Conservation (phyloP, 306 rosid genomes). For the Prunus kanzakura region DNA sequence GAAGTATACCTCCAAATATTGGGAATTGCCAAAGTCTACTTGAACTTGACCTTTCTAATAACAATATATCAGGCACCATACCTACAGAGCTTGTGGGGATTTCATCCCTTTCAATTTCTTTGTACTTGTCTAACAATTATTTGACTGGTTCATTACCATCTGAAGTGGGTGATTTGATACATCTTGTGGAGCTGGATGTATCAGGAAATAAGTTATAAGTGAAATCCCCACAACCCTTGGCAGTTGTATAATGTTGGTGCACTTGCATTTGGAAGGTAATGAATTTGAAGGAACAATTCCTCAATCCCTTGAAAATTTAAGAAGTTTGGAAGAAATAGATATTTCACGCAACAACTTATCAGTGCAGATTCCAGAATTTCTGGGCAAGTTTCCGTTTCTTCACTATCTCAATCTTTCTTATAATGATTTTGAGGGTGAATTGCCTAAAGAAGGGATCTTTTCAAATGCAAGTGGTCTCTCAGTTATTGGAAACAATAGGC, state of each 20-base stretch:
- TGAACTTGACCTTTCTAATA: neutral
- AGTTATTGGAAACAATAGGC: constrained; percentile 16
- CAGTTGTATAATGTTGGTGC: neutral
- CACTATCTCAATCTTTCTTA: constrained; percentile 21
- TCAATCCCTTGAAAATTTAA: neutral
- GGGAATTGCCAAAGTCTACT: constrained; percentile 18
- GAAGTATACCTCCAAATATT: constrained; percentile 25
- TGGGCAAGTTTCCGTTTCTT: neutral
- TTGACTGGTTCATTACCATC: neutral
- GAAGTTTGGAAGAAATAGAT: neutral
- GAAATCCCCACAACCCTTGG: neutral
- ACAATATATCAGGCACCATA: neutral
- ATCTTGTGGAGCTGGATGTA: neutral
- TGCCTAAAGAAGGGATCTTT: constrained; percentile 8
- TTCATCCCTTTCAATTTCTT: neutral
- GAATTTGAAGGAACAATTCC: neutral
- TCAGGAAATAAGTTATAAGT: neutral
- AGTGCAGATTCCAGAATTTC: constrained; percentile 24
- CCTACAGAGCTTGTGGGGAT: neutral
- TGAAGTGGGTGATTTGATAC: neutral
- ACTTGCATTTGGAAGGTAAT: too few species aligned
- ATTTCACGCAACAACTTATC: constrained; percentile 22
- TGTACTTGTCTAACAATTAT: neutral
- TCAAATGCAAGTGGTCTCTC: constrained; percentile 17
- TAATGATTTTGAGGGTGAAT: constrained; percentile 2